phyloP scores from a whole-genome alignment of 768 basidiomycete genomes.

The Megacollybia marginata region DNA sequence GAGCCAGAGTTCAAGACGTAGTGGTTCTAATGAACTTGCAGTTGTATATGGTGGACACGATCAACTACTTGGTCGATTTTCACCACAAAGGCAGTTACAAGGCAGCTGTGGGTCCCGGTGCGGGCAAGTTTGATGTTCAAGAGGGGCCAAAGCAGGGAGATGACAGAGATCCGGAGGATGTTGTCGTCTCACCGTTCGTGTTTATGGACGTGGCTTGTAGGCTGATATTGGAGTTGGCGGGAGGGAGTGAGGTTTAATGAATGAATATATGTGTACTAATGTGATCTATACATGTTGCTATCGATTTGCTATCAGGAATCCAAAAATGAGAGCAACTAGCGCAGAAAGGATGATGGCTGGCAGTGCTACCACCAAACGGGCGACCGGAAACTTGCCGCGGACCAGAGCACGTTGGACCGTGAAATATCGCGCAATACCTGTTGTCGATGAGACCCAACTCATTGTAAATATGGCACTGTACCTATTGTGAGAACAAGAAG shows the following conservation, averaged over 20 bases:
- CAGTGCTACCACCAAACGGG: slow-evolving; percentile 35
- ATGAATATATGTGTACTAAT: neutral
- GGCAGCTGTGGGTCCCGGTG: slow-evolving; percentile 36
- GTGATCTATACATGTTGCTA: neutral
- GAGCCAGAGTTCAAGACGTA: slow-evolving; percentile 83
- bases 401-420: slow-evolving; percentile 40
- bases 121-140: slow-evolving; percentile 65
- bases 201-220: slow-evolving; percentile 96
- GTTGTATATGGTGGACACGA: slow-evolving; percentile 91
- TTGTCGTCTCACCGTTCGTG: slow-evolving; percentile 79
- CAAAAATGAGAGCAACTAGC: slow-evolving; percentile 36
- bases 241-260: slow-evolving; percentile 14
- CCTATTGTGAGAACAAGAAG: slow-evolving; percentile 42
- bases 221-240: slow-evolving; percentile 90
- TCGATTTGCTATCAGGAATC: slow-evolving; percentile 27
- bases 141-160: neutral
- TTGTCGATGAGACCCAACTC: neutral
- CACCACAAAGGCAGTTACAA: slow-evolving; percentile 93
- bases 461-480: slow-evolving; percentile 17
- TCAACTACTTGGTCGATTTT: slow-evolving; percentile 97
- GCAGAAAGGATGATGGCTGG: slow-evolving; percentile 31
- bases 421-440: slow-evolving; percentile 50
- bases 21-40: slow-evolving; percentile 97
- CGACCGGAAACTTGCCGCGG: slow-evolving; percentile 46
- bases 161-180: slow-evolving; percentile 37